phyloP scores from a whole-genome alignment of 2,329 filamentous ascomycete genomes.

The Dactylellina haptotyla region DNA sequence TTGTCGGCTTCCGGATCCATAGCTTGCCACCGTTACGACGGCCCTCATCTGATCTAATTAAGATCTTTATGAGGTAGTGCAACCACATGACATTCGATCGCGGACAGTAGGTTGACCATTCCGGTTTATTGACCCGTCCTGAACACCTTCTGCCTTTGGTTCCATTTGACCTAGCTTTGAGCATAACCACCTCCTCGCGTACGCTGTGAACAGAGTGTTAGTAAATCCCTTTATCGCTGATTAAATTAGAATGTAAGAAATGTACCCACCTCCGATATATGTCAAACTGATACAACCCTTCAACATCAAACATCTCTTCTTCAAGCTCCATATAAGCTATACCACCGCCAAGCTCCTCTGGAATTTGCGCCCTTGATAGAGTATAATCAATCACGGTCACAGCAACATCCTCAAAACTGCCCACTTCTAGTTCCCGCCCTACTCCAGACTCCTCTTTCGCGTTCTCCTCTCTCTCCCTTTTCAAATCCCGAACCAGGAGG shows the following conservation, averaged over 20 bases:
- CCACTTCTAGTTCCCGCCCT: conserved; percentile 22
- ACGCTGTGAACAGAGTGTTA: conserved; percentile 15
- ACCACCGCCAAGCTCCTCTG: conserved; percentile 20
- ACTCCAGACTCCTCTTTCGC: conserved; percentile 8
- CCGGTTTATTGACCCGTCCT: conserved; percentile 26
- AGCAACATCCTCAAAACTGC: conserved; percentile 25
- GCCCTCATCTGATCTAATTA: conserved; percentile 25
- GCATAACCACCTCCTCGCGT: conserved; percentile 10
- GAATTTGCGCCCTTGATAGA: conserved; percentile 35
- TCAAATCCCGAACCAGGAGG: conserved; percentile 25
- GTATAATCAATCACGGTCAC: conserved; percentile 50
- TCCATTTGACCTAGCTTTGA: background rate
- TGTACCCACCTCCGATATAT: conserved; percentile 38
- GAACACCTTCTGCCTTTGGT: background rate
- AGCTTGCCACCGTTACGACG: conserved; percentile 29
- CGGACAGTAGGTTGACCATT: conserved; percentile 27
- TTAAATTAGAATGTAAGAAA: background rate
- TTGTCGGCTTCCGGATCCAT: conserved; percentile 31
- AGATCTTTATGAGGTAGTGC: conserved; percentile 29
- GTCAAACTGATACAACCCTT: conserved; percentile 48
- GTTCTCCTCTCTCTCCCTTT: conserved; percentile 12
- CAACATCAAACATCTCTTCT: conserved; percentile 24
- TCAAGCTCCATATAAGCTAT: conserved; percentile 37
- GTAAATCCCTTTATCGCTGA: background rate
- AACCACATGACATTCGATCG: conserved; percentile 47